Conservation (phyloP, 2,329 filamentous ascomycete genomes). For the Penicillium expansum region DNA sequence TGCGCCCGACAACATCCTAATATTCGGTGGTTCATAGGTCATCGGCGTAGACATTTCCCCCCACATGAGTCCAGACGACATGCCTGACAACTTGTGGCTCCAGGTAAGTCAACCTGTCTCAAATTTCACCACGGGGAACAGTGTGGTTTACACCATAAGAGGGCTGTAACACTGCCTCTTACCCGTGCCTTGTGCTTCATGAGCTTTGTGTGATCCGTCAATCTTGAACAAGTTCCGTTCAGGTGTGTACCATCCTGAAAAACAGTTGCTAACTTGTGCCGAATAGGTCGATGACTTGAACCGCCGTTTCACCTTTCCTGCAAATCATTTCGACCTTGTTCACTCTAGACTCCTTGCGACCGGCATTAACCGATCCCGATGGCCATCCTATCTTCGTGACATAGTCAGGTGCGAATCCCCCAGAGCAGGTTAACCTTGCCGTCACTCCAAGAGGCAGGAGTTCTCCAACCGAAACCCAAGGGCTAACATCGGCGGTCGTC, state of each 20-base stretch:
- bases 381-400: constrained; percentile 73
- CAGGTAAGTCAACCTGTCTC: constrained; percentile 47
- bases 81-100: constrained; percentile 65
- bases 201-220: neutral
- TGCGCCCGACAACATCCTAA: constrained; percentile 15
- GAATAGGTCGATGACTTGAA: constrained; percentile 67
- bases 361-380: constrained; percentile 70
- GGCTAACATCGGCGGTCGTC: constrained; percentile 11
- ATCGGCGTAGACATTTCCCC: constrained; percentile 70
- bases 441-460: neutral
- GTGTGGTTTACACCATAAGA: neutral
- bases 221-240: neutral
- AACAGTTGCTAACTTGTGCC: constrained; percentile 19
- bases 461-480: neutral
- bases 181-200: neutral
- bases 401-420: constrained; percentile 54
- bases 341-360: constrained; percentile 63
- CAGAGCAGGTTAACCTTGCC: neutral
- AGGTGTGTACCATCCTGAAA: neutral
- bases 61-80: constrained; percentile 63
- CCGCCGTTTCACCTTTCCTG: constrained; percentile 63
- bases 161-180: neutral
- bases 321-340: constrained; percentile 75
- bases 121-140: neutral
- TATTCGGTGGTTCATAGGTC: constrained; percentile 51